phyloP scores from a whole-genome alignment of 495 filamentous ascomycete genomes.

The Penicillium coffeae region DNA sequence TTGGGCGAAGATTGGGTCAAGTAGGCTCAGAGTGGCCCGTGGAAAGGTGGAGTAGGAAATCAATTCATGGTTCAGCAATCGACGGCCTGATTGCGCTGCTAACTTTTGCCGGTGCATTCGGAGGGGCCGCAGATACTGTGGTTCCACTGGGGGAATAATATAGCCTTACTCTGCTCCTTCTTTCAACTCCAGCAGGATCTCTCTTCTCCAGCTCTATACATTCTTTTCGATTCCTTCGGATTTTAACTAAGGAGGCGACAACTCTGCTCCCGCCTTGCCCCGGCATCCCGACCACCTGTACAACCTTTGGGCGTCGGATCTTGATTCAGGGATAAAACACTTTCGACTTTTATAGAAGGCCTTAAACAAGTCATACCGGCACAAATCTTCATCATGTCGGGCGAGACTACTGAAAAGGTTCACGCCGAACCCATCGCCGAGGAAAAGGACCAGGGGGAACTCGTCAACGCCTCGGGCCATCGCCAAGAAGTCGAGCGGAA shows the following conservation, averaged over 20 bases:
- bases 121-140: constrained; percentile 6
- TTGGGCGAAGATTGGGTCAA: not conserved
- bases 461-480: constrained; percentile 56
- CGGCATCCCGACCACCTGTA: not conserved
- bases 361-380: no score
- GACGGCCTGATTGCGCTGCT: not conserved
- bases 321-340: not conserved
- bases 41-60: constrained; percentile 9
- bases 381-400: constrained; percentile 17
- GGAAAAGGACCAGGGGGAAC: constrained; percentile 18
- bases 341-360: no score
- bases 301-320: not conserved
- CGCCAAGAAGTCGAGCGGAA: constrained; percentile 57
- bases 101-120: constrained; percentile 2
- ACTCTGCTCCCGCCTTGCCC: not conserved
- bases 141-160: constrained; percentile 9
- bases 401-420: constrained; percentile 14
- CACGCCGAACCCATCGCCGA: constrained; percentile 18
- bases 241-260: not conserved
- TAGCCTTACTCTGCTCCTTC: constrained; percentile 10
- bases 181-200: not conserved
- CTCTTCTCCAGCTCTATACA: not conserved
- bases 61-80: constrained; percentile 12
- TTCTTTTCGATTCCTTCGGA: not conserved
- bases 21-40: constrained; percentile 13